phyloP scores from a whole-genome alignment of 2,329 filamentous ascomycete genomes.

The Mycosphaerelloides madeirae region DNA sequence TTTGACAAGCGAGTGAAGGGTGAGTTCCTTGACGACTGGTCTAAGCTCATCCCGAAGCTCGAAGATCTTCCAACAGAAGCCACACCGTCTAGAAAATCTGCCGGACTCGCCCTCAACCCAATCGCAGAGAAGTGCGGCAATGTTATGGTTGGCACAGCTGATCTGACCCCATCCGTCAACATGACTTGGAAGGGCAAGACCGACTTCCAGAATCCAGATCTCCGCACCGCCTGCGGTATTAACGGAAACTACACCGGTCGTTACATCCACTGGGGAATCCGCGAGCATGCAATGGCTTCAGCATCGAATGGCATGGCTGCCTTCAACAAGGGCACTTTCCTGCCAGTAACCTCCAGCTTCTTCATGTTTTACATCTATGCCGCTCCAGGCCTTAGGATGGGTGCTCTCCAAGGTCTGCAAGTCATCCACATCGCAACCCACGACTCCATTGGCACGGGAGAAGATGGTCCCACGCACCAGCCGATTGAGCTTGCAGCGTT shows the following conservation, averaged over 20 bases:
- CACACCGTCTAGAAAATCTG: slow-evolving; percentile 49
- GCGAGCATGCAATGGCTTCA: slow-evolving; percentile 58
- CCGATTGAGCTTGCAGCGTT: slow-evolving; percentile 35
- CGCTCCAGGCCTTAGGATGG: slow-evolving; percentile 36
- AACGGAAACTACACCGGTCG: slow-evolving; percentile 51
- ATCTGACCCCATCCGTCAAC: slow-evolving; percentile 36
- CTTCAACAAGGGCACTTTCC: slow-evolving; percentile 33
- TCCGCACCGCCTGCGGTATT: slow-evolving; percentile 40
- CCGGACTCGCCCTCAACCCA: slow-evolving; percentile 41
- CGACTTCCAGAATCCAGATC: slow-evolving; percentile 44
- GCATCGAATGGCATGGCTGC: slow-evolving; percentile 42
- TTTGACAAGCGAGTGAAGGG: slow-evolving; percentile 47
- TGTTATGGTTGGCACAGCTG: slow-evolving; percentile 37
- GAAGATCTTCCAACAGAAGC: slow-evolving; percentile 43
- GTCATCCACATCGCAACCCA: slow-evolving; percentile 38
- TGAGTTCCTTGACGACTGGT: slow-evolving; percentile 46
- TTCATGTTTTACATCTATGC: slow-evolving; percentile 41
- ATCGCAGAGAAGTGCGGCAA: slow-evolving; percentile 29
- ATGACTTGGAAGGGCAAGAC: slow-evolving; percentile 43
- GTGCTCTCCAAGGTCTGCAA: slow-evolving; percentile 34
- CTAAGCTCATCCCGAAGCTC: slow-evolving; percentile 45
- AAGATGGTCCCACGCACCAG: slow-evolving; percentile 38
- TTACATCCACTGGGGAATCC: slow-evolving; percentile 55
- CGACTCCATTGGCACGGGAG: slow-evolving; percentile 35
- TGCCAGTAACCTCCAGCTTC: slow-evolving; percentile 36